Conservation (phyloP, 306 rosid genomes). For the Vigna trinervia region DNA sequence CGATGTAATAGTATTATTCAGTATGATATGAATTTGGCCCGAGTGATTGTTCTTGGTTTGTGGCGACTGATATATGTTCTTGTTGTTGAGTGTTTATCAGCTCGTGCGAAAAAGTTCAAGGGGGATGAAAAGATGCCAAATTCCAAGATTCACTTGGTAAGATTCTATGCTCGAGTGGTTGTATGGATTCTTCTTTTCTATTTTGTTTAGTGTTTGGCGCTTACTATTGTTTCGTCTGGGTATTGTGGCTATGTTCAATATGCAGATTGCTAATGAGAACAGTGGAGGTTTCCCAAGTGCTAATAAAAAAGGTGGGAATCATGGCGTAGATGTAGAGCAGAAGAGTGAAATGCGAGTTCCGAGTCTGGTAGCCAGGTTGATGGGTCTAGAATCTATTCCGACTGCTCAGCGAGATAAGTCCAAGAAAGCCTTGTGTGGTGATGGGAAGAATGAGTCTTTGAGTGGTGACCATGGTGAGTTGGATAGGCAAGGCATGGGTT, state of each 20-base stretch:
- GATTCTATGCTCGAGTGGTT: neutral
- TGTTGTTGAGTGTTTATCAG: conserved; percentile 52
- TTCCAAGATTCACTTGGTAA: conserved; percentile 83
- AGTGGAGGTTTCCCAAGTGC: conserved; percentile 76
- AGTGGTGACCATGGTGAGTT: conserved; percentile 38
- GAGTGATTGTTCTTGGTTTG: neutral
- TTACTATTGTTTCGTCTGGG: conserved; percentile 16
- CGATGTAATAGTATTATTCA: neutral
- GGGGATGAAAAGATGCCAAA: conserved; percentile 79
- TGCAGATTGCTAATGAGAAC: conserved; percentile 88
- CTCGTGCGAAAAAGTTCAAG: conserved; percentile 67
- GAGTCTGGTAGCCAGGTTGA: conserved; percentile 80
- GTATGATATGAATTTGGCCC: neutral
- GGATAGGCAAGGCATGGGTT: conserved; percentile 52
- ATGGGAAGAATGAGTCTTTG: conserved; percentile 41
- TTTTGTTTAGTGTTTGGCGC: conserved; percentile 14
- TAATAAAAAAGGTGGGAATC: conserved; percentile 58
- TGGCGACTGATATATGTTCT: conserved; percentile 36
- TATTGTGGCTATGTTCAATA: conserved; percentile 34
- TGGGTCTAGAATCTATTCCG: conserved; percentile 93
- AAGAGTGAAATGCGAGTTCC: conserved; percentile 75
- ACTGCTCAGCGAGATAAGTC: conserved; percentile 57
- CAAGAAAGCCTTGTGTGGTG: conserved; percentile 58
- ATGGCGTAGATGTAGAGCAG: conserved; percentile 50
- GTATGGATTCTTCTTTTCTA: conserved; percentile 1